Evolutionary conservation across 2,329 filamentous ascomycete genomes (phyloP).

Genomic region (Fusarium mundagurra): DNA sequence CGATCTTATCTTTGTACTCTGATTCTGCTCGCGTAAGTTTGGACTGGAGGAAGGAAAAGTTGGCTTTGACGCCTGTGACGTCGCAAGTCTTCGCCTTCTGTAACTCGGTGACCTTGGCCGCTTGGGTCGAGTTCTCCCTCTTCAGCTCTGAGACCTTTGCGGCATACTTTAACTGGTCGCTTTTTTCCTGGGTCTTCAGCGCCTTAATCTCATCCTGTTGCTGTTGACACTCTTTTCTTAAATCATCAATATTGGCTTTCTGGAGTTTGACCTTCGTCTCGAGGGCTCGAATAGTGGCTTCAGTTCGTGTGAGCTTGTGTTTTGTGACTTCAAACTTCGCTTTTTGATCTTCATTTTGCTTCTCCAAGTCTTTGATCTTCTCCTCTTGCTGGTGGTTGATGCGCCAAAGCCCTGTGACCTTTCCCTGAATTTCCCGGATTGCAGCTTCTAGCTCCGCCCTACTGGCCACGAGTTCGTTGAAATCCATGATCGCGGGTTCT

Average conservation of each 20-base stretch:
- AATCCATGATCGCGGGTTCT: neutral
- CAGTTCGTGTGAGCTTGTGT: rapidly evolving
- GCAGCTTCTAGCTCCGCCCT: neutral
- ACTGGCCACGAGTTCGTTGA: neutral
- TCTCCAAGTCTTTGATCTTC: neutral
- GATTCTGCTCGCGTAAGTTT: rapidly evolving
- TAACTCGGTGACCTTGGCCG: neutral
- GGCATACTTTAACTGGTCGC: rapidly evolving
- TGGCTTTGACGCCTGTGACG: neutral
- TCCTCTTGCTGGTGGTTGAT: neutral
- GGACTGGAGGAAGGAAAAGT: neutral
- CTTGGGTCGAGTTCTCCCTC: rapidly evolving
- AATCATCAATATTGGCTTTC: neutral
- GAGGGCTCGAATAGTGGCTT: neutral
- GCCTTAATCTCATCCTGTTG: neutral
- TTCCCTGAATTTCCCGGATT: neutral
- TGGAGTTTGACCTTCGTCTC: neutral
- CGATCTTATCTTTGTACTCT: neutral
- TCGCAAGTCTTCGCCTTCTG: neutral
- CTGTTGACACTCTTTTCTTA: neutral
- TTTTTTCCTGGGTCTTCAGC: neutral
- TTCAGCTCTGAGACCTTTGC: neutral
- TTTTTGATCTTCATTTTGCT: no score
- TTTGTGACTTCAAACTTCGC: no score
- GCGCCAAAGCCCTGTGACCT: neutral